Evolutionary conservation across 352 stramenopile species (phyloP), one percentile per base, ranked within the genome.

Genomic region (Phytophthora litchii): DNA sequence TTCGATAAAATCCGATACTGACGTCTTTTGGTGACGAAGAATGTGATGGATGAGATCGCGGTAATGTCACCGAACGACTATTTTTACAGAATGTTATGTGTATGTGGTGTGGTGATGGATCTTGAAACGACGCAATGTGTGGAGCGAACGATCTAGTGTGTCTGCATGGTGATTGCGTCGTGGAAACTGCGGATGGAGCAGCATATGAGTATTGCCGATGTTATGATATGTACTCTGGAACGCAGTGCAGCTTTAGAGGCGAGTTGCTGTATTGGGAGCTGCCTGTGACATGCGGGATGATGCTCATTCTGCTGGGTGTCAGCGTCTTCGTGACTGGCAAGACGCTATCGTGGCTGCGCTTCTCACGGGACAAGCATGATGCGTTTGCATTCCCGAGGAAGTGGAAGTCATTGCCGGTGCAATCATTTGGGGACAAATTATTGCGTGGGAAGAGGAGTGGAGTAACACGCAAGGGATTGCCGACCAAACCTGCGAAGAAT

Each of bases 181-280:
- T 72, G 16, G 27, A 67, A 21, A 41, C 57, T 0, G 31, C 44
- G 2, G 32, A 58, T 5, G 59, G 54, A 36, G 49, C 58, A 5
- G 49, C 19, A 17, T 54, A 59, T 6, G 60, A 74, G 19, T 37
- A 50, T 11, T 91, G 79, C 20, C 21, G 57, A 31, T 91, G 81
- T 27, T 49, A 81, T 25, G 54, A 57, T 17, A 65, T 81, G 38
- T 91, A 88, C 45, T 52, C 52, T 9, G 78, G 76, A 10, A 70
- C 48, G 3, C 75, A 87, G 51, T 91, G 81, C 50, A 60, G 67
- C 27, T 66, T 70, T 31, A 67, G 81, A 36, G 54, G 13, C 7
- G 63, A 71, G 17, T 60, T 86, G 41, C 27, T 72, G 29, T 80
- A 76, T 57, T 77, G 81, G 55, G 81, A 89, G 63, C 40, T 87